Evolutionary conservation across 352 stramenopile species (phyloP), one percentile per base, ranked within the genome.

Genomic region (Phytophthora citricola): DNA sequence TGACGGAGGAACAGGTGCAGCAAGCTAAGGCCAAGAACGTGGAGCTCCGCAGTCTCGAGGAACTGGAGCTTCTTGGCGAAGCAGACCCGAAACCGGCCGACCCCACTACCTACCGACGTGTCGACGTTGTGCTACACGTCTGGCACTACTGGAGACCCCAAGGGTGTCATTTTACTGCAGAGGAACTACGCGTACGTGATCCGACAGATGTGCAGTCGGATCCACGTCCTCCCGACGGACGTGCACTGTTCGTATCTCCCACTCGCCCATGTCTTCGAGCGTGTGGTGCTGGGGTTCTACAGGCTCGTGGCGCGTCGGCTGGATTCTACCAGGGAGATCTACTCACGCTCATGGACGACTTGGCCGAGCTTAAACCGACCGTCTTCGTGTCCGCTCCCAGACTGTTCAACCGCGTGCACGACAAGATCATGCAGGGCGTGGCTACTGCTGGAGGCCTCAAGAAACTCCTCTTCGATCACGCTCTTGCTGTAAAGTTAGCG

Each of bases 181-280:
- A 49, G 59, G 43, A 91, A 86, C 66, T 65, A 83, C 38, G 29
- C 73, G 17, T 64, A 66, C n/a, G 49, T 73, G 31, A 45, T 62
- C 8, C 29, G 49, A 17, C 48, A 64, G 22, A 67, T 64, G 38
- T 47, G 62, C 29, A 44, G 46, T 11, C 73, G 73, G 24, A 52
- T 82, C 7, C 10, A 45, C 10, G 32, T 76, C 26, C 20, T 69
- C 22, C 27, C 69, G 12, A 77, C 68, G 20, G 94, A 98, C 73
- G 78, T 96, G 26, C 93, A 98, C 71, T 72, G 98, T 14, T 97
- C 89, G 17, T 99, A 99, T 76, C 75, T 99, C 31, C 97, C 96
- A n/a, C 72, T 99, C 20, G 83, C 96, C 0, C 97, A 99, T 73
- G 96, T 99, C 31, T 98, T 98, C 57, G 97, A 99, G 80, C 85